A percentile compares a stretch with the other conserved stretches of the same genome.
Evolutionary conservation across 306 rosid species (phyloP).

Genomic region (Mimosa bimucronata): DNA sequence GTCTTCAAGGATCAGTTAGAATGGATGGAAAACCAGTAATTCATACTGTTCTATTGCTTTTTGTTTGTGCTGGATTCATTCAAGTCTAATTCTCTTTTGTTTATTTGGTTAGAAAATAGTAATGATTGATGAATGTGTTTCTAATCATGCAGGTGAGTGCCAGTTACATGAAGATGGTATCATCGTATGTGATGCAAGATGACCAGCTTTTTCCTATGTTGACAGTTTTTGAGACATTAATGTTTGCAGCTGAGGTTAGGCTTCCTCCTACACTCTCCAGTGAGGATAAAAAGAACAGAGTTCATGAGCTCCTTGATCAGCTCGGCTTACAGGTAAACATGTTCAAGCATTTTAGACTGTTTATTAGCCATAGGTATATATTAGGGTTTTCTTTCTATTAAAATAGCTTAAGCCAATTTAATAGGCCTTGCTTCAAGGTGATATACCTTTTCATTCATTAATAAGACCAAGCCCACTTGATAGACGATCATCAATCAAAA

Average conservation of each 20-base stretch:
- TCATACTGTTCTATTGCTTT: conserved; percentile 17
- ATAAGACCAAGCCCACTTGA: neutral
- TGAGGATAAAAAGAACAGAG: conserved; percentile 71
- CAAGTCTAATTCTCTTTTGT: neutral
- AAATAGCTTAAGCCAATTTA: too few species aligned
- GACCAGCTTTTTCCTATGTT: conserved; percentile 88
- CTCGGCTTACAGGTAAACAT: conserved; percentile 70
- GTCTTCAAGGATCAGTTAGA: conserved; percentile 80
- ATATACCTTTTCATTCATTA: too few species aligned
- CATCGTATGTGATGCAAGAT: conserved; percentile 98
- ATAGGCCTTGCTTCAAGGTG: too few species aligned
- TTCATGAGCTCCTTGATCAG: conserved; percentile 69
- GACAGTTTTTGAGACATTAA: conserved; percentile 82
- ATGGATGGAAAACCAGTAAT: conserved; percentile 69
- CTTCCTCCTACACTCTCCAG: conserved; percentile 78
- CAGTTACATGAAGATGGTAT: conserved; percentile 90
- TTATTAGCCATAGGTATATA: neutral
- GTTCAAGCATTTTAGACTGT: neutral
- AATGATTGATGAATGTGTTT: conserved; percentile 15
- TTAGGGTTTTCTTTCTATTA: too few species aligned
- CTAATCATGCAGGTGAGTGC: conserved; percentile 62
- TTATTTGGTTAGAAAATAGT: neutral
- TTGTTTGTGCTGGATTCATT: neutral
- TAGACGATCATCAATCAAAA: neutral
- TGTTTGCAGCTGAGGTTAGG: conserved; percentile 94